A percentile compares a stretch with the other conserved stretches of the same genome.
Evolutionary conservation across 2,329 filamentous ascomycete species (phyloP).

Genomic region (Ceratocystis eucalypticola): DNA sequence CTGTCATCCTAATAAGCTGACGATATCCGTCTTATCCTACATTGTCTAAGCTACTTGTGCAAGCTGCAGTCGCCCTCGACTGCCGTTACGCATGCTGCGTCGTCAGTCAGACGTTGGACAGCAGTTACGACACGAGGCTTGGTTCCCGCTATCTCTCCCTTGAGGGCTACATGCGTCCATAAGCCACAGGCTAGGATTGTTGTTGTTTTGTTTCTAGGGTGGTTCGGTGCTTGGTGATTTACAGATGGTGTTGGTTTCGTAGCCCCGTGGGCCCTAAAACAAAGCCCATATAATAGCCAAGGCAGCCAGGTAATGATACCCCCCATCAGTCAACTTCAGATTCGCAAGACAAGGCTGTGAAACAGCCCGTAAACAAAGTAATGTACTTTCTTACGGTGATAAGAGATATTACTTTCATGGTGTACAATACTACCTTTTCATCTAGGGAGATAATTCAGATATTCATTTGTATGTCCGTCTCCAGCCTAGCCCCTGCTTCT

Average conservation of each 20-base stretch:
- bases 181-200: not conserved
- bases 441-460: not conserved
- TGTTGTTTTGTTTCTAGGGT: not conserved
- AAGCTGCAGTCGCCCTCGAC: no score
- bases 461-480: constrained; percentile 1
- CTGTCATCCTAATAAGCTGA: no score
- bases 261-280: not conserved
- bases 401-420: not conserved
- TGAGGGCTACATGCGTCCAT: no score
- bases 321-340: not conserved
- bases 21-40: no score
- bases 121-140: no score
- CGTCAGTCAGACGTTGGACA: no score
- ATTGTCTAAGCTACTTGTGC: no score
- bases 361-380: not conserved
- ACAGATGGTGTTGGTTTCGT: not conserved
- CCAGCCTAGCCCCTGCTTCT: not conserved
- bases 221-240: not conserved
- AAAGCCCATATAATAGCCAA: not conserved
- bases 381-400: not conserved
- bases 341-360: not conserved
- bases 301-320: not conserved
- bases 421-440: not conserved
- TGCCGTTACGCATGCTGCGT: no score
- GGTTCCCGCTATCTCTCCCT: no score